Conservation (phyloP, 176 grass and related monocot species). For the Phragmites australis region DNA sequence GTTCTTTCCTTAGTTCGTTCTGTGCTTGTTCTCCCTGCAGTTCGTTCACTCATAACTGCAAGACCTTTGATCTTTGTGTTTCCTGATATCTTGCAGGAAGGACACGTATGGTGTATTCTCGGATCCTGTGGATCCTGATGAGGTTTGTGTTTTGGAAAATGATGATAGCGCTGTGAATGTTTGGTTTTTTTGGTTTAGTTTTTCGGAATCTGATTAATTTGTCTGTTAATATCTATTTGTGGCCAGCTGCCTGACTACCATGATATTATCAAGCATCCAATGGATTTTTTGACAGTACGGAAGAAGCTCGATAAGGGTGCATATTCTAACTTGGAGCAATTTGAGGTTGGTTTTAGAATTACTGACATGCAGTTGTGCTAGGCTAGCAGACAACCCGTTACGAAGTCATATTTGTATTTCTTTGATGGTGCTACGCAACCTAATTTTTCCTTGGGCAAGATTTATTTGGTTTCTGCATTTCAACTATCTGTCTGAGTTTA, state of each 20-base stretch:
- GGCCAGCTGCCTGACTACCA: conserved; percentile 87
- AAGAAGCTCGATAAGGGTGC: conserved; percentile 68
- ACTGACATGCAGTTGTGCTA: neutral
- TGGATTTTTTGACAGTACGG: conserved; percentile 89
- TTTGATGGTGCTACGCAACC: neutral
- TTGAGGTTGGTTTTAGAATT: conserved; percentile 64
- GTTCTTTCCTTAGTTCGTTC: neutral
- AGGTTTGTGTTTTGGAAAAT: conserved; percentile 52
- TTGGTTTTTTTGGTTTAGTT: conserved; percentile 27
- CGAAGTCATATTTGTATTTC: conserved; percentile 9
- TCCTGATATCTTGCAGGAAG: conserved; percentile 74
- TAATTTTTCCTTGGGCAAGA: neutral
- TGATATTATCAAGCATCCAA: conserved; percentile 92
- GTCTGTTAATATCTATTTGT: conserved; percentile 26
- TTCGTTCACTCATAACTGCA: neutral
- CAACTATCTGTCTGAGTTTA: neutral
- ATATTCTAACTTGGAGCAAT: conserved; percentile 84
- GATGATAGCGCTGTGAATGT: conserved; percentile 12
- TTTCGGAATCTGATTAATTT: conserved; percentile 30
- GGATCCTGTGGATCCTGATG: conserved; percentile 83
- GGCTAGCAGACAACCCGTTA: conserved; percentile 8
- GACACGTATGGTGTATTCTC: conserved; percentile 91
- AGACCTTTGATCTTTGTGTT: conserved; percentile 8
- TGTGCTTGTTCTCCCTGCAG: too few relatives aligned
- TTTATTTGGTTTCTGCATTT: conserved; percentile 5